Base-by-base conservation (phyloP, 225 moss, liverwort and hornwort species). In the Climacium dendroides region DNA sequence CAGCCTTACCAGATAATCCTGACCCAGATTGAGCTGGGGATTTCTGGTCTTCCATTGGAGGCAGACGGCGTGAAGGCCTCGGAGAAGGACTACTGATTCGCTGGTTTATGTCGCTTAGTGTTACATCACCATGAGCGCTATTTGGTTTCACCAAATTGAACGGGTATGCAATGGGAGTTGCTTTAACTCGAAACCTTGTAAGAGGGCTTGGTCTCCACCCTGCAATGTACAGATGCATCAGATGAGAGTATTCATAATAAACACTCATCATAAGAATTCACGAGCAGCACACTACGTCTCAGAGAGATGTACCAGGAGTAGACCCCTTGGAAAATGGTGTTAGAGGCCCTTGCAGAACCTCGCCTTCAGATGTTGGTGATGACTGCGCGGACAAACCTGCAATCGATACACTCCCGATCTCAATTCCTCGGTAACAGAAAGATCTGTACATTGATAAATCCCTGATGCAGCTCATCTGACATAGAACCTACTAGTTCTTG, bases 111-210 rank as follows among this genome's bases (percentile, higher is more conserved):
- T 98, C 97, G 34, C 93, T 92, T 9, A 98, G 86, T 12, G 98
- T 98, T 1, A 98, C 94, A 80, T 96, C 98, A n/a, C 96, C 96
- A 77, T 94, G 95, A 57, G 96, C 95, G 87, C 96, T 93, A 61
- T 95, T 95, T 4, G 98, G 98, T 92, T 98, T 98, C 86, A 96
- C 89, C 78, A 98, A 93, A 83, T 94, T 95, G 72, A 98, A 98
- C 35, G 98, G 98, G 84, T 98, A 98, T 5, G 96, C 98, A 41
- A 96, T 95, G 29, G 96, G 97, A 20, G 96, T 95, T 15, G 89
- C 90, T 86, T 95, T 96, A 22, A 89, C 92, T 66, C 89, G 88
- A 79, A 94, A 92, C 85, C 94, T 87, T 35, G 89, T 94, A 55
- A 94, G 92, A 10, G 94, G 94, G 85, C 94, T 92, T 30, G 94